phyloP scores from a whole-genome alignment of 805 yeast species.

The Blastobotrys terrestris region DNA sequence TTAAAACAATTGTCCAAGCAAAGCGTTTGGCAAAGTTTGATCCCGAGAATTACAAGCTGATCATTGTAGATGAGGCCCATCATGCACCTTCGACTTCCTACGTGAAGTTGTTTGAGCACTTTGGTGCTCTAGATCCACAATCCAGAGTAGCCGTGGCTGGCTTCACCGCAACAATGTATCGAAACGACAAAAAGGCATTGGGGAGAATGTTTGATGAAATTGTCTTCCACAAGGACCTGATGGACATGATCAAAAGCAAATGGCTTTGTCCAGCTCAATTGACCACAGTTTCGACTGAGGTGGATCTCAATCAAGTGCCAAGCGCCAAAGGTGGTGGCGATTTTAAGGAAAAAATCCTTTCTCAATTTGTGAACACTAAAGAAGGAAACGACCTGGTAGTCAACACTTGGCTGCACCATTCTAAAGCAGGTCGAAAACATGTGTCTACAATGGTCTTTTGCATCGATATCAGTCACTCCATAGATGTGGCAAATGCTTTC shows the following conservation, averaged over 20 bases:
- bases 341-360: conserved; percentile 45
- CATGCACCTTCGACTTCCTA: conserved; percentile 78
- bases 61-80: conserved; percentile 88
- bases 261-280: conserved; percentile 68
- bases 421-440: conserved; percentile 32
- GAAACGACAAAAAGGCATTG: conserved; percentile 65
- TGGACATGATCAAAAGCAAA: conserved; percentile 59
- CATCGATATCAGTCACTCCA: conserved; percentile 65
- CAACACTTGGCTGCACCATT: conserved; percentile 43
- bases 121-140: conserved; percentile 40
- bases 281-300: conserved; percentile 47
- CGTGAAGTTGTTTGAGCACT: conserved; percentile 49
- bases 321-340: conserved; percentile 38
- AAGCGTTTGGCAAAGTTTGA: conserved; percentile 47
- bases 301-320: conserved; percentile 38
- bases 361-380: conserved; percentile 48
- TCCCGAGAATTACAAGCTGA: conserved; percentile 58
- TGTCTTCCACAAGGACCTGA: conserved; percentile 59
- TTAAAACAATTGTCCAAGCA: conserved; percentile 52
- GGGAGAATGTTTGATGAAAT: conserved; percentile 61
- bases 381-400: conserved; percentile 52
- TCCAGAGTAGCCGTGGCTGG: conserved; percentile 61
- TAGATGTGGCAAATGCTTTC: conserved; percentile 46
- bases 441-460: conserved; percentile 73
- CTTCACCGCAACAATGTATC: conserved; percentile 78